A percentile compares a stretch with the other conserved stretches of the same genome.
Evolutionary conservation across 2,329 filamentous ascomycete genomes (phyloP).

Genomic region (Aspergillus fumigatiaffinis): DNA sequence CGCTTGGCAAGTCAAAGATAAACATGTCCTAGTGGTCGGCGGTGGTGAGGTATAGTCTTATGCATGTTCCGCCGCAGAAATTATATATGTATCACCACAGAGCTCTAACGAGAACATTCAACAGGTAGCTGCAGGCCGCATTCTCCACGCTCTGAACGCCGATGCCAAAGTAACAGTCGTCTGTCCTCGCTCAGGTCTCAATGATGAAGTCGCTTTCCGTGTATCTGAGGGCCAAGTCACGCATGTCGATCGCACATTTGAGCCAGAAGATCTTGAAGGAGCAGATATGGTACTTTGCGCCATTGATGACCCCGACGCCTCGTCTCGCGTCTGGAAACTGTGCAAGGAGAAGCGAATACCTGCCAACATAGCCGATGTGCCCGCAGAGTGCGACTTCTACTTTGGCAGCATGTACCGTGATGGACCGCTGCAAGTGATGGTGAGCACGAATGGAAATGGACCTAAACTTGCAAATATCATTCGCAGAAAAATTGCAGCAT

Average conservation of each 20-base stretch:
- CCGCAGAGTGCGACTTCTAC: constrained; percentile 96
- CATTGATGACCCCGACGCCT: constrained; percentile 90
- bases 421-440: constrained; percentile 95
- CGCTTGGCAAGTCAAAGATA: constrained; percentile 90
- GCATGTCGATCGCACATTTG: constrained; percentile 78
- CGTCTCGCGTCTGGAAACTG: constrained; percentile 83
- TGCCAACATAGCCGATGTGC: constrained; percentile 95
- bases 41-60: constrained; percentile 74
- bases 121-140: constrained; percentile 91
- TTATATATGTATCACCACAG: constrained; percentile 10
- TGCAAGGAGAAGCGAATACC: constrained; percentile 81
- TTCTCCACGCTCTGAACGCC: constrained; percentile 90
- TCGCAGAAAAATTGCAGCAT: constrained; percentile 71
- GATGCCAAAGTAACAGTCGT: constrained; percentile 87
- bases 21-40: constrained; percentile 85
- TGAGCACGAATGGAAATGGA: constrained; percentile 95
- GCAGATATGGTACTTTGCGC: constrained; percentile 87
- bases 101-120: constrained; percentile 19
- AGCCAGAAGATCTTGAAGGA: constrained; percentile 77
- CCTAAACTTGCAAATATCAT: constrained; percentile 86
- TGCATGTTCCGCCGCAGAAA: background rate
- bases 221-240: constrained; percentile 70
- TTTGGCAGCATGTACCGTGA: constrained; percentile 95
- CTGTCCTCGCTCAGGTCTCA: constrained; percentile 73
- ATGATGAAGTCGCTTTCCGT: constrained; percentile 82